Evolutionary conservation across 2,329 filamentous ascomycete genomes (phyloP).

Genomic region (Triangularia verruculosa): DNA sequence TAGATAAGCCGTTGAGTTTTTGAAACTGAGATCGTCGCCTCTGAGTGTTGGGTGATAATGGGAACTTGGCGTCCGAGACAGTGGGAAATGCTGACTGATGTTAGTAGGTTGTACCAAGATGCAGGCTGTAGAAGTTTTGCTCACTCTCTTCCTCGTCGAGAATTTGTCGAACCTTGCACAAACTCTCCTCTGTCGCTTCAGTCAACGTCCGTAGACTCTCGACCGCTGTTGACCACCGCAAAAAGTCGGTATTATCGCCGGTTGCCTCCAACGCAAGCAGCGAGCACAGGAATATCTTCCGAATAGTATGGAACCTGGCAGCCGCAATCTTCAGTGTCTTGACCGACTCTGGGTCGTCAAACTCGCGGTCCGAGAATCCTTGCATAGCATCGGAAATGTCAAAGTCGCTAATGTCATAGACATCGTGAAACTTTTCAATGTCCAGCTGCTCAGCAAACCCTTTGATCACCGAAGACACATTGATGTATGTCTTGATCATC

Average conservation of each 20-base stretch:
- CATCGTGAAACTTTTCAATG: slow-evolving; percentile 88
- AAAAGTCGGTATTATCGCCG: slow-evolving; percentile 71
- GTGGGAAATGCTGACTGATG: slow-evolving; percentile 47
- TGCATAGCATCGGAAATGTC: slow-evolving; percentile 69
- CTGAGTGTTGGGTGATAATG: slow-evolving; percentile 71
- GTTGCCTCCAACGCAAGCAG: slow-evolving; percentile 81
- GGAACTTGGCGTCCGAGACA: slow-evolving; percentile 55
- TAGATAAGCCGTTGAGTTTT: slow-evolving; percentile 83
- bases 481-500: slow-evolving; percentile 68
- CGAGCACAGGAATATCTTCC: slow-evolving; percentile 86
- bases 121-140: slow-evolving; percentile 33
- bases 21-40: slow-evolving; percentile 82
- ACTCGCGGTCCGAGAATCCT: slow-evolving; percentile 61
- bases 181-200: slow-evolving; percentile 57
- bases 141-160: slow-evolving; percentile 77
- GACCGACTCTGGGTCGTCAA: slow-evolving; percentile 74
- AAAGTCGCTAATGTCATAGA: slow-evolving; percentile 74
- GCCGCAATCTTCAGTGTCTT: slow-evolving; percentile 78
- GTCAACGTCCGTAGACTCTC: slow-evolving; percentile 70
- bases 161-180: slow-evolving; percentile 64
- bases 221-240: slow-evolving; percentile 74
- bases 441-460: slow-evolving; percentile 75
- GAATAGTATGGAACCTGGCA: slow-evolving; percentile 73
- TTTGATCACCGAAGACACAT: slow-evolving; percentile 66
- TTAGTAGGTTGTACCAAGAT: slow-evolving; percentile 19